A percentile compares a stretch with the other conserved stretches of the same genome.
phyloP scores from a whole-genome alignment of 2,329 filamentous ascomycete genomes.

The Alternaria dauci region DNA sequence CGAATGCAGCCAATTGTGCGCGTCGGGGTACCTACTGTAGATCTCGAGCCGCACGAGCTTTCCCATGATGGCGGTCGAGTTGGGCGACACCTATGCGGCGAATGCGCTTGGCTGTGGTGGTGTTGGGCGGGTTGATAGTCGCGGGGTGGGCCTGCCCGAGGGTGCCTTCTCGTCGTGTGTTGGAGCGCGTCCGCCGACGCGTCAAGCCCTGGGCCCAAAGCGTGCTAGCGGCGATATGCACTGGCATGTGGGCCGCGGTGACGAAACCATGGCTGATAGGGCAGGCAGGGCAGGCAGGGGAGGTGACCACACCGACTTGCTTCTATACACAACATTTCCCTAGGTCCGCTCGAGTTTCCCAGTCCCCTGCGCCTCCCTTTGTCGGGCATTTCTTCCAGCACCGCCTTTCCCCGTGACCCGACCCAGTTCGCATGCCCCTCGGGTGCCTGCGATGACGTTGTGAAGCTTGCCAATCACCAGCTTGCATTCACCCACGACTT shows the following conservation, averaged over 20 bases:
- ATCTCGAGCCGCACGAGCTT: slow-evolving; percentile 95
- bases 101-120: slow-evolving; percentile 16
- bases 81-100: slow-evolving; percentile 25
- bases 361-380: not conserved
- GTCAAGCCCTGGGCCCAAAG: slow-evolving; percentile 11
- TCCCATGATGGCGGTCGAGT: slow-evolving; percentile 69
- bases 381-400: not conserved
- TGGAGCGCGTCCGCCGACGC: slow-evolving; percentile 22
- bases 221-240: slow-evolving; percentile 25
- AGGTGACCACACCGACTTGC: not conserved
- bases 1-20: slow-evolving; percentile 20
- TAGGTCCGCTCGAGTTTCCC: not conserved
- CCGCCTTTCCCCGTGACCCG: slow-evolving; percentile 19
- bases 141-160: slow-evolving; percentile 10
- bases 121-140: slow-evolving; percentile 10
- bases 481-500: slow-evolving; percentile 39
- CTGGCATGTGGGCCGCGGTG: slow-evolving; percentile 26
- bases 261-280: slow-evolving; percentile 28
- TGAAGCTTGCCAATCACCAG: slow-evolving; percentile 42
- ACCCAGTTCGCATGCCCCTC: not conserved
- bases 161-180: slow-evolving; percentile 7
- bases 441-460: slow-evolving; percentile 28
- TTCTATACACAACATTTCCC: not conserved
- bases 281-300: not conserved
- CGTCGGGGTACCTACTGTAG: slow-evolving; percentile 71